These are phyloP conservation scores for Penicillium sp. DNA, from an alignment of 2,329 filamentous ascomycete genomes.

Conservation along the genomic window DNA sequence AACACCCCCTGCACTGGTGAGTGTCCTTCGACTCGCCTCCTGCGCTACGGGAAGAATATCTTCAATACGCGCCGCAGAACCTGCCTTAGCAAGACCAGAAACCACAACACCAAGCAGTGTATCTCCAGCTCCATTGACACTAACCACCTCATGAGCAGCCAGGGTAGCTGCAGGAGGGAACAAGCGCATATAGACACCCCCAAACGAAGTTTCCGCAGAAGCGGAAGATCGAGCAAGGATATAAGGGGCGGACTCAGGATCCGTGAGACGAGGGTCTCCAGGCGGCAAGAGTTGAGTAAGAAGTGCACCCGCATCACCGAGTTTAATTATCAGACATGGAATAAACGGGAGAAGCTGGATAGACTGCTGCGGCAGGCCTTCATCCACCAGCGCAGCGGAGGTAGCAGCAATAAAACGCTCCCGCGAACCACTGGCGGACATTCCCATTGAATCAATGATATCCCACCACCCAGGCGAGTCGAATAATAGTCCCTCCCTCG, in stretches of 20 bases:
- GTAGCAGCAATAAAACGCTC: conserved; percentile 74
- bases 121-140: conserved; percentile 93
- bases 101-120: conserved; percentile 86
- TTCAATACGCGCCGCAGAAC: conserved; percentile 49
- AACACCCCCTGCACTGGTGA: conserved; percentile 77
- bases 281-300: conserved; percentile 70
- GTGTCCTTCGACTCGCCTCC: conserved; percentile 74
- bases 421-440: conserved; percentile 68
- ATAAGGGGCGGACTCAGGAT: conserved; percentile 67
- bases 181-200: conserved; percentile 82
- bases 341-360: conserved; percentile 88
- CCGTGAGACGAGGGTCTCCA: conserved; percentile 69
- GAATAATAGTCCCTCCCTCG: conserved; percentile 69
- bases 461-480: conserved; percentile 76
- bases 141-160: conserved; percentile 68
- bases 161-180: conserved; percentile 71
- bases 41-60: conserved; percentile 80
- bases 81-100: conserved; percentile 70
- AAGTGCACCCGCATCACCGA: conserved; percentile 76
- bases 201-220: conserved; percentile 62
- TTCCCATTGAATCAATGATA: conserved; percentile 77
- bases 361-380: conserved; percentile 80
- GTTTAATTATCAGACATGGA: conserved; percentile 80
- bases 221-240: conserved; percentile 67
- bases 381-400: conserved; percentile 69